Evolutionary conservation across 1,284 basidiomycete species (phyloP), one percentile per base, ranked within the genome.

Genomic region (Sparassis latifolia): DNA sequence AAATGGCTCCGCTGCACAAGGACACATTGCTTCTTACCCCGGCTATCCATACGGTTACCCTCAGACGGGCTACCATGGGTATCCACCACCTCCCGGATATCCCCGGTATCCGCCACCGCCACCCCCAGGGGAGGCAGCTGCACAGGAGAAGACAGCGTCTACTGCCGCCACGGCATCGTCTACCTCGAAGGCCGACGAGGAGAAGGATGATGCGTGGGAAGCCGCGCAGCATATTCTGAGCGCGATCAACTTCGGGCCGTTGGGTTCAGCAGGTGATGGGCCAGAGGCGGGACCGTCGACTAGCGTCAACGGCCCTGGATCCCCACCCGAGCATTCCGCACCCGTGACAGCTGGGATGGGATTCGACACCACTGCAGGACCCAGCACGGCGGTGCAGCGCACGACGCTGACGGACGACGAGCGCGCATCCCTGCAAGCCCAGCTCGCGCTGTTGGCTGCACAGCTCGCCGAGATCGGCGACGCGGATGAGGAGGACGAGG

Each of bases 221-320:
- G 85, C 86, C 1, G 86, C 86, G 12, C 83, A 88, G 58, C 84
- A 79, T 56, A 87, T 89, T 45, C 71, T 89, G 48, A 80, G 84
- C 59, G 82, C 82, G 2, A 86, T 89, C 68, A 86, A 87, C 63
- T 84, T 86, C 57, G 78, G 77, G 3, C 70, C 67, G 33, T 63
- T 82, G 40, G 58, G 50, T 44, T 66, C 77, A 32, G 70, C 74
- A 50, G 54, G 55, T 44, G 43, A 47, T 28, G 49, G 32, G 37
- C 52, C 44, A 20, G 44, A 56, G 32, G 56, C 53, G n/a, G 37
- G 47, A 33, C 50, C 48, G 12, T 35, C 48, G 10, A n/a, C 55
- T 1, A 10, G 49, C 37, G 49, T 46, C 10, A 44, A 44, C 29
- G 38, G 39, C 7, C 10, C 59, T 47, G 50, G 45, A 5, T 6